These are phyloP conservation scores for Moesziomyces parantarcticus DNA, from an alignment of 1,284 basidiomycete genomes.

Conservation along the genomic window DNA sequence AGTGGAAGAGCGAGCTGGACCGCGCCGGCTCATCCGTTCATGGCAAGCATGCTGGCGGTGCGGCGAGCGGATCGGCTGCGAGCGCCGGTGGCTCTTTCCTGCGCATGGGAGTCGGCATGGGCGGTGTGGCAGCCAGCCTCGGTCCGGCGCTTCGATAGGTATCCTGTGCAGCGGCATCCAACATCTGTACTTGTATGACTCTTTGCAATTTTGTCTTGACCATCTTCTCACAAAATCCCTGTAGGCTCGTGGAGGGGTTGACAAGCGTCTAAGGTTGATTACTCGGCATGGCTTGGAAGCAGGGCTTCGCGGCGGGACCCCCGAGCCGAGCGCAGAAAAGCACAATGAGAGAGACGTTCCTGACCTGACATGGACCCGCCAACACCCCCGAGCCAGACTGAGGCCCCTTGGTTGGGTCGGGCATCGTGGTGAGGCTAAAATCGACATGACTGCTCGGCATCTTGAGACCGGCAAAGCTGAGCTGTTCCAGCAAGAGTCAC, in stretches of 20 bases:
- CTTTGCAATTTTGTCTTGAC: not conserved
- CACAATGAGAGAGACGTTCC: not conserved
- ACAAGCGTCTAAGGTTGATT: not conserved
- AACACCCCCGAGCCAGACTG: too few species aligned
- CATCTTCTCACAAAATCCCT: too few species aligned
- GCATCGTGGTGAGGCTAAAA: not conserved
- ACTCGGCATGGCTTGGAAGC: slow-evolving; percentile 35
- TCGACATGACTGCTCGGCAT: not conserved
- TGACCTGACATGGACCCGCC: not conserved
- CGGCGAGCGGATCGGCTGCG: slow-evolving; percentile 28
- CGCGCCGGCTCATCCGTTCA: slow-evolving; percentile 29
- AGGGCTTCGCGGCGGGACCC: not conserved
- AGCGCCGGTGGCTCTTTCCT: slow-evolving; percentile 25
- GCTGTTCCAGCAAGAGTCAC: not conserved
- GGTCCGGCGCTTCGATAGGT: slow-evolving; percentile 26
- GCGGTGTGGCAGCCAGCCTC: slow-evolving; percentile 16
- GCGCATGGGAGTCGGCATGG: slow-evolving; percentile 37
- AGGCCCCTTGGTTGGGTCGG: too few species aligned
- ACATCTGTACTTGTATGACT: slow-evolving; percentile 25
- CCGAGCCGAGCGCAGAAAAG: not conserved
- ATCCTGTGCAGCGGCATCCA: not conserved
- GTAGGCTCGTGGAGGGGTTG: too few species aligned
- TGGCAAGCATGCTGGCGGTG: slow-evolving; percentile 35
- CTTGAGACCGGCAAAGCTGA: not conserved
- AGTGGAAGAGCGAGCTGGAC: slow-evolving; percentile 77